Conservation (phyloP, 306 rosid genomes). For the Dryas alaskensis region DNA sequence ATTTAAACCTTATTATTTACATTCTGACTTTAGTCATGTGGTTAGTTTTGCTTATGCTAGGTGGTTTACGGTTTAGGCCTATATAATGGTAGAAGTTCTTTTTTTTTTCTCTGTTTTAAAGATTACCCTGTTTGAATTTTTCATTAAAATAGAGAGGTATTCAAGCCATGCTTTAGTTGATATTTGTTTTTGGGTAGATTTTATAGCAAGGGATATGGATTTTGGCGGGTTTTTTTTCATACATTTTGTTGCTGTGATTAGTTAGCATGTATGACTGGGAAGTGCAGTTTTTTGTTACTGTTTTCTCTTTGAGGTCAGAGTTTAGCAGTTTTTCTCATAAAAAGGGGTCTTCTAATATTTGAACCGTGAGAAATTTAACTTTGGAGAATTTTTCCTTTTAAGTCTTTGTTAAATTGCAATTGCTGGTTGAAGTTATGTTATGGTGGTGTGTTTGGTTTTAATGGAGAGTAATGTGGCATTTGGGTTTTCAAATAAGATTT, state of each 20-base stretch:
- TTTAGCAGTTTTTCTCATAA: neutral
- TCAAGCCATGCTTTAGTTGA: neutral
- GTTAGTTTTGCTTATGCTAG: neutral
- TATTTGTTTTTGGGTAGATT: neutral
- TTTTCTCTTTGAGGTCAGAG: neutral
- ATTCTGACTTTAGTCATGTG: neutral
- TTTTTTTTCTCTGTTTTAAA: neutral
- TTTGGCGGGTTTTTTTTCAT: neutral
- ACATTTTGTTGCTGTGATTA: neutral
- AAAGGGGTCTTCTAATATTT: neutral
- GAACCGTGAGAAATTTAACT: neutral
- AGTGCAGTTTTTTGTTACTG: neutral
- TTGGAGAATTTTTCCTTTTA: neutral
- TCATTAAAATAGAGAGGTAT: neutral
- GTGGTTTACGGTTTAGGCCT: neutral
- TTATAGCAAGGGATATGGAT: neutral
- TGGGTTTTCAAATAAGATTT: neutral
- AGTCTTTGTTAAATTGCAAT: neutral
- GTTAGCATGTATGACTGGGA: conserved; percentile 2
- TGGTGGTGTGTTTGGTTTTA: neutral
- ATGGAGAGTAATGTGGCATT: neutral
- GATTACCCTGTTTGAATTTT: neutral
- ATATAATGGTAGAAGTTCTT: neutral
- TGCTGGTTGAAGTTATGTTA: neutral
- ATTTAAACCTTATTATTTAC: too few species aligned